Conservation (phyloP, 192 early-diverging fungal species). For the Dimargaris xerosporica region DNA sequence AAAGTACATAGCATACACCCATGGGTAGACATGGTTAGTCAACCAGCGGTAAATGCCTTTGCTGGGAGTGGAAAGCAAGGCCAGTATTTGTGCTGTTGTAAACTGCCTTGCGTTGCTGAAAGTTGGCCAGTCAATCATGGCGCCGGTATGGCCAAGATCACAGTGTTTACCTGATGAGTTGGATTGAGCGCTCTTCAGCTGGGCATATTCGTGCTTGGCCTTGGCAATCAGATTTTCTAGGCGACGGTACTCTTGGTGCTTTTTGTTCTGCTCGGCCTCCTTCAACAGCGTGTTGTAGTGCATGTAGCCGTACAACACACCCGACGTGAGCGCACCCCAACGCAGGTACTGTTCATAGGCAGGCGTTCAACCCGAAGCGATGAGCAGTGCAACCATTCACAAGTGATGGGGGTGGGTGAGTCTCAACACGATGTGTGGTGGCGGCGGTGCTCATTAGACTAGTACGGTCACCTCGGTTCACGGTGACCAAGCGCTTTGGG, state of each 20-base stretch:
- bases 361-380: not conserved
- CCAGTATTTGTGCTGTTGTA: not conserved
- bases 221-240: slow-evolving; percentile 52
- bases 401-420: not conserved
- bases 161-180: slow-evolving; percentile 2
- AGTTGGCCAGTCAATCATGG: not conserved
- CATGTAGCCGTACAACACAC: slow-evolving; percentile 36
- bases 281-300: slow-evolving; percentile 35
- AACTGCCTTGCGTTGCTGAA: no score
- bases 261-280: slow-evolving; percentile 25
- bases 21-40: not conserved
- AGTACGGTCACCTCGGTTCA: no score
- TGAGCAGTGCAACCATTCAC: not conserved
- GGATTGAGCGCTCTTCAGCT: slow-evolving; percentile 35
- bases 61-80: not conserved
- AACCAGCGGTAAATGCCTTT: not conserved
- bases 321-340: slow-evolving; percentile 38
- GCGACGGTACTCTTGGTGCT: slow-evolving; percentile 30
- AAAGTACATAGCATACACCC: slow-evolving; percentile 3
- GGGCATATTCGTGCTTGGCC: slow-evolving; percentile 61
- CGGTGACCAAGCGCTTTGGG: no score
- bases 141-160: not conserved
- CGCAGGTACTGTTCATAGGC: slow-evolving; percentile 30
- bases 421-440: no score
- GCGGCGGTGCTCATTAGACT: no score